Evolutionary conservation across 1,139 yeast genomes (phyloP).

Genomic region (Nakaseomyces uthaithaninus): DNA sequence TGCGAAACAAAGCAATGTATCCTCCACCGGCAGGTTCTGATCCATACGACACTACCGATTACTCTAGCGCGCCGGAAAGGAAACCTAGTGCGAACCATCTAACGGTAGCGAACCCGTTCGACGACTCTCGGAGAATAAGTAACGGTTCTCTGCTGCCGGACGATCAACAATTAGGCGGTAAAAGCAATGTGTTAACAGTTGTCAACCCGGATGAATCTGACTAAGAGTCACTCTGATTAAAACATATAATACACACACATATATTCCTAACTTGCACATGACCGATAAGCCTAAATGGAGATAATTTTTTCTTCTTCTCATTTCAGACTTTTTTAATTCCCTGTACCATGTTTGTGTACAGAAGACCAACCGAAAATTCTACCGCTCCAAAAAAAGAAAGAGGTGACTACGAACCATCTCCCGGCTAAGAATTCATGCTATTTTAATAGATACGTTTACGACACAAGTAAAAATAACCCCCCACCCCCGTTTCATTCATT

Average conservation of each 20-base stretch:
- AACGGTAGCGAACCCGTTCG: constrained; percentile 26
- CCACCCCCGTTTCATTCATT: neutral
- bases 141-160: constrained; percentile 24
- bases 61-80: constrained; percentile 2
- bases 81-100: constrained; percentile 7
- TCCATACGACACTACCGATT: constrained; percentile 7
- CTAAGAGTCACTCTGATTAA: constrained; percentile 3
- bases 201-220: constrained; percentile 30
- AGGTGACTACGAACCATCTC: too few species aligned
- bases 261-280: neutral
- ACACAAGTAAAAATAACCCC: neutral
- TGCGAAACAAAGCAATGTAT: constrained; percentile 9
- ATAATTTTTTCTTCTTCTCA: neutral
- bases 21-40: constrained; percentile 6
- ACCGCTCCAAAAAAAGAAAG: too few species aligned
- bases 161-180: constrained; percentile 11
- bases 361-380: neutral
- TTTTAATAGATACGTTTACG: neutral
- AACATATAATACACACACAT: neutral
- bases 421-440: neutral
- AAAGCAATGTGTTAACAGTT: constrained; percentile 26
- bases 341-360: neutral
- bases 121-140: constrained; percentile 29
- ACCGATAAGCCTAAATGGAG: neutral
- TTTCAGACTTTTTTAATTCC: too few species aligned